phyloP scores from a whole-genome alignment of 345 rosid species.

The Citrus glauca region DNA sequence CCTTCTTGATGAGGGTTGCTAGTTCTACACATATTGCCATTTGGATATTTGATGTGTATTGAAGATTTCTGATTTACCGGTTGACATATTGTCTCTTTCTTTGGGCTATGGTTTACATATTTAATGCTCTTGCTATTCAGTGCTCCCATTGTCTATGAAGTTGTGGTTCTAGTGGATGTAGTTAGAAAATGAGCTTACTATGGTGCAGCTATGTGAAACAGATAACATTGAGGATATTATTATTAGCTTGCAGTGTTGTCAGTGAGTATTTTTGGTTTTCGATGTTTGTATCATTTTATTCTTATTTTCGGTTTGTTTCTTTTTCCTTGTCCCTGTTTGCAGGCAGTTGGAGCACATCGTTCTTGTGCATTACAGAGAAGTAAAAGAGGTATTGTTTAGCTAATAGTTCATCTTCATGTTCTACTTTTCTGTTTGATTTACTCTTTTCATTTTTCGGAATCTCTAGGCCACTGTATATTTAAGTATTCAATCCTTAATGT shows the following conservation, averaged over 20 bases:
- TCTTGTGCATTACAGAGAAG: conserved; percentile 81
- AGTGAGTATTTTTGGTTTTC: not conserved
- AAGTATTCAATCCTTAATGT: conserved; percentile 4
- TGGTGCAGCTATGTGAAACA: not conserved
- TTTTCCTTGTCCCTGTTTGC: conserved; percentile 23
- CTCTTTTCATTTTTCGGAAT: not conserved
- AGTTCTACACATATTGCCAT: not conserved
- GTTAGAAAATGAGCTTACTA: not conserved
- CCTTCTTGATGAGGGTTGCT: not conserved
- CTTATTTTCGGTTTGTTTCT: not conserved
- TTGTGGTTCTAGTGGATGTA: not conserved
- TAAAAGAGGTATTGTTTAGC: conserved; percentile 59
- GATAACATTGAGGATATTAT: not conserved
- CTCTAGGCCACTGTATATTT: not conserved
- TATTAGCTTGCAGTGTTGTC: not conserved
- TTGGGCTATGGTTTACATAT: not conserved
- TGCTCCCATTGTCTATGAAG: not conserved
- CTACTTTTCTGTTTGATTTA: not conserved
- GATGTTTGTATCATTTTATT: not conserved
- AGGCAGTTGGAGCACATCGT: conserved; percentile 82
- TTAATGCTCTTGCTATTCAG: not conserved
- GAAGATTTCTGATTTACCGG: not conserved
- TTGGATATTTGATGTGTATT: not conserved
- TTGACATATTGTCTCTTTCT: not conserved
- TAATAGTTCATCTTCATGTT: conserved; percentile 2